These are phyloP conservation scores for Halophytophthora polymorphica DNA, from an alignment of 352 stramenopile genomes.

Conservation along the genomic window DNA sequence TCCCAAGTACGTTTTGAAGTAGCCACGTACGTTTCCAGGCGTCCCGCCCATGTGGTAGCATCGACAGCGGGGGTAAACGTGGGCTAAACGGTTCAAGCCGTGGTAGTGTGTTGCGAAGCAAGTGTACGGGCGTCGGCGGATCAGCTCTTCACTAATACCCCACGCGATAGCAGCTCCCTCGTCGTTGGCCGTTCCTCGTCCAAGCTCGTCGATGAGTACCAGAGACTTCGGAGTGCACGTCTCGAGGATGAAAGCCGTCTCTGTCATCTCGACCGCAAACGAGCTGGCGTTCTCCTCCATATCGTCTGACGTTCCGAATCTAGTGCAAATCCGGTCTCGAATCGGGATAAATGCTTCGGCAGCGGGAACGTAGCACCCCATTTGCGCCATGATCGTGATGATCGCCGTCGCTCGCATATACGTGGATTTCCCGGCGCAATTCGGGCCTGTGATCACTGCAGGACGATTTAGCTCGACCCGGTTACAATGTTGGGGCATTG, in stretches of 20 bases:
- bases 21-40: slow-evolving; percentile 36
- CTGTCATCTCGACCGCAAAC: slow-evolving; percentile 91
- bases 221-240: slow-evolving; percentile 62
- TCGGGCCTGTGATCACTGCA: slow-evolving; percentile 87
- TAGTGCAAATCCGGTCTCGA: slow-evolving; percentile 86
- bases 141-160: slow-evolving; percentile 83
- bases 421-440: slow-evolving; percentile 91
- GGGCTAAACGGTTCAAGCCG: slow-evolving; percentile 58
- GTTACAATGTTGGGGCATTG: background rate
- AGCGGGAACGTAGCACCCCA: slow-evolving; percentile 90
- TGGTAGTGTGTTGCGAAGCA: slow-evolving; percentile 92
- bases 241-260: slow-evolving; percentile 86
- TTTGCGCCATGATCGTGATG: slow-evolving; percentile 90
- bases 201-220: slow-evolving; percentile 91
- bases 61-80: slow-evolving; percentile 59
- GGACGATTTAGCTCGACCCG: slow-evolving; percentile 9
- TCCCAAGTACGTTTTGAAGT: background rate
- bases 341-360: slow-evolving; percentile 77
- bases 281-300: slow-evolving; percentile 93
- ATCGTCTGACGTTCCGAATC: slow-evolving; percentile 90
- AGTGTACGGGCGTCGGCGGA: slow-evolving; percentile 62
- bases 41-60: slow-evolving; percentile 68
- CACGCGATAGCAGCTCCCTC: slow-evolving; percentile 89
- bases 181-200: slow-evolving; percentile 85
- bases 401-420: slow-evolving; percentile 81